phyloP scores from a whole-genome alignment of 805 yeast genomes.

The Suhomyces pyralidae region DNA sequence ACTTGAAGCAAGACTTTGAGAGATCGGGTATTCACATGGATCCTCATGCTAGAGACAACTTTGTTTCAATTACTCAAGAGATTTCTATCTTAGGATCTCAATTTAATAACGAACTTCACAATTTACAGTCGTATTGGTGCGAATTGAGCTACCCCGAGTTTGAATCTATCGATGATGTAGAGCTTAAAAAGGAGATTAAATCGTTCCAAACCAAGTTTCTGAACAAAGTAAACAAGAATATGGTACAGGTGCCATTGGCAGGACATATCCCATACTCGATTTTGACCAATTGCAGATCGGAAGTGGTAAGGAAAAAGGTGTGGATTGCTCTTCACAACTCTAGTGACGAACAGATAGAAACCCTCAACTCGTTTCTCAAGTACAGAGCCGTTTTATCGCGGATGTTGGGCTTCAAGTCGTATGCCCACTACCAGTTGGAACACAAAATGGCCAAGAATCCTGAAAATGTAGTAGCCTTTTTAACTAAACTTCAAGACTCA shows the following conservation, averaged over 20 bases:
- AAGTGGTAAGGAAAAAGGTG: constrained; percentile 56
- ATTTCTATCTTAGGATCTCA: constrained; percentile 81
- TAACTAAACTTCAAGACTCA: constrained; percentile 55
- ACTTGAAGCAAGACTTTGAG: constrained; percentile 79
- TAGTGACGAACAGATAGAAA: constrained; percentile 55
- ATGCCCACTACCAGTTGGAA: constrained; percentile 74
- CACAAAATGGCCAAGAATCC: constrained; percentile 90
- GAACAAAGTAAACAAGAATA: constrained; percentile 2
- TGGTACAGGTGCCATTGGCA: constrained; percentile 35
- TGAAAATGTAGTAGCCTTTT: constrained; percentile 66
- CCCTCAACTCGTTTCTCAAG: constrained; percentile 57
- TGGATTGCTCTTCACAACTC: constrained; percentile 78
- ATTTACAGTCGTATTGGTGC: constrained; percentile 36
- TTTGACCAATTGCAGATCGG: constrained; percentile 55
- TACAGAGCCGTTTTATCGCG: constrained; percentile 69
- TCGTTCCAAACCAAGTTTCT: constrained; percentile 26
- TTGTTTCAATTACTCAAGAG: constrained; percentile 74
- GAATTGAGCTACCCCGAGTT: constrained; percentile 29
- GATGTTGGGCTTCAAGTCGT: constrained; percentile 67
- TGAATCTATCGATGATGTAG: constrained; percentile 19
- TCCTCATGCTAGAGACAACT: constrained; percentile 58
- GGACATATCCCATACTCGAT: constrained; percentile 67
- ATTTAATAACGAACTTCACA: constrained; percentile 53
- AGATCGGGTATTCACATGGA: constrained; percentile 87
- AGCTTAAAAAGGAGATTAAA: constrained; percentile 24